phyloP scores from a whole-genome alignment of 805 yeast genomes.

The Candida chilensis region DNA sequence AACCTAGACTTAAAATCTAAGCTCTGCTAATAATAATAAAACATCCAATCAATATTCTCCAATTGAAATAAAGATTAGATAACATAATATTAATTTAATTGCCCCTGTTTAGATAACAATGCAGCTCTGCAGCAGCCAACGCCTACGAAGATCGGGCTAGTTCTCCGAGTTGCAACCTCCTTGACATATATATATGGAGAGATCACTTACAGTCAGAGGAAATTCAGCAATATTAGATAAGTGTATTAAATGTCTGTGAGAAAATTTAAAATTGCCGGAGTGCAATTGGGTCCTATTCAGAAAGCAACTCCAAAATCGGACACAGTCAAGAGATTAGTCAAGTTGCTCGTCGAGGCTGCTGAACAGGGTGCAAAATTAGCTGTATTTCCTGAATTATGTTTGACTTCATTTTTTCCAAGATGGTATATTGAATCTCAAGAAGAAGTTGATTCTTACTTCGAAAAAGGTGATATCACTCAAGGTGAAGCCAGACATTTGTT shows the following conservation, averaged over 20 bases:
- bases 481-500: slow-evolving; percentile 17
- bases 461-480: slow-evolving; percentile 19
- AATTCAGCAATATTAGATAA: too few species aligned
- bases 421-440: slow-evolving; percentile 19
- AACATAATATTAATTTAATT: too few species aligned
- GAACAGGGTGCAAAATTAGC: slow-evolving; percentile 18
- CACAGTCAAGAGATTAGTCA: slow-evolving; percentile 16
- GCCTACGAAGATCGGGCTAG: too few species aligned
- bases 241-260: slow-evolving; percentile 6
- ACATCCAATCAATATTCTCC: too few species aligned
- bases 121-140: too few species aligned
- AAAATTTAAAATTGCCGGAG: slow-evolving; percentile 19
- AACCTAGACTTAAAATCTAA: too few species aligned
- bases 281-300: slow-evolving; percentile 22
- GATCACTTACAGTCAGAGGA: too few species aligned
- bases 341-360: slow-evolving; percentile 17
- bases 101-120: too few species aligned
- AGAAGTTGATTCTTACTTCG: slow-evolving; percentile 23
- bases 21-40: too few species aligned
- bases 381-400: slow-evolving; percentile 24
- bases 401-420: slow-evolving; percentile 26
- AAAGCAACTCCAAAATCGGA: slow-evolving; percentile 15
- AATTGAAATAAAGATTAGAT: too few species aligned
- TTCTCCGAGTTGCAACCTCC: too few species aligned
- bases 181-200: too few species aligned